Evolutionary conservation across 2,329 filamentous ascomycete species (phyloP), one percentile per base, ranked within the genome.

Genomic region (Pseudocercospora crystallina): DNA sequence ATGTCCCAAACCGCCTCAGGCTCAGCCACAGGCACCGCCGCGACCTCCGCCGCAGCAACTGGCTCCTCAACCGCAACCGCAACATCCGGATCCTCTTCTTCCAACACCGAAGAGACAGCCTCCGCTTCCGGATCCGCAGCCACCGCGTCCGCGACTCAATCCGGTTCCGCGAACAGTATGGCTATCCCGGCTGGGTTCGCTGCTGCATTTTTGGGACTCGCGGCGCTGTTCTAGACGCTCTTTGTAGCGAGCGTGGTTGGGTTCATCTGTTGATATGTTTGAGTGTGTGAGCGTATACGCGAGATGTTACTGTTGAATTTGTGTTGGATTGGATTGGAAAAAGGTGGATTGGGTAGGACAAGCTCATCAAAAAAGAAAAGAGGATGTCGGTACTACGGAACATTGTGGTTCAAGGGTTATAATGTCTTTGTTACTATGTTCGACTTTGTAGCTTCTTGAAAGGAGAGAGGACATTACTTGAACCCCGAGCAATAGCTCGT

Each of bases 21-120:
- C 80, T 40, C 77, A 79, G 36, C 81, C 80, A 56, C 78, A 72
- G 42, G 77, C 75, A 50, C 64, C 63, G 43, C 64, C 59, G 17
- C 66, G 57, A 45, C 47, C 8, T 39, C 49, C 13, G 49, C 52
- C 4, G 37, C 53, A 39, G 53, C 45, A 29, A 49, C 26, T 36
- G 40, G 34, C 26, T 14, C 46, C 26, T 40, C 53, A 34, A 45
- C 20, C 47, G 49, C 35, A 1, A 45, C 43, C 10, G 10, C 32
- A 11, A 45, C 43, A 8, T 36, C 43, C n/a, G 26, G 38, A 2
- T 44, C 44, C 5, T 49, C 51, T 33, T 33, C 46, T 15, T 53
- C 53, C 36, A 20, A 45, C 5, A 43, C 47, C 8, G 49, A 43
- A 12, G 31, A 30, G 34, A 32, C 38, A 13, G 3, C 43, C 2